Conservation (phyloP, 2,329 filamentous ascomycete species). For the Corinectria fuckeliana region DNA sequence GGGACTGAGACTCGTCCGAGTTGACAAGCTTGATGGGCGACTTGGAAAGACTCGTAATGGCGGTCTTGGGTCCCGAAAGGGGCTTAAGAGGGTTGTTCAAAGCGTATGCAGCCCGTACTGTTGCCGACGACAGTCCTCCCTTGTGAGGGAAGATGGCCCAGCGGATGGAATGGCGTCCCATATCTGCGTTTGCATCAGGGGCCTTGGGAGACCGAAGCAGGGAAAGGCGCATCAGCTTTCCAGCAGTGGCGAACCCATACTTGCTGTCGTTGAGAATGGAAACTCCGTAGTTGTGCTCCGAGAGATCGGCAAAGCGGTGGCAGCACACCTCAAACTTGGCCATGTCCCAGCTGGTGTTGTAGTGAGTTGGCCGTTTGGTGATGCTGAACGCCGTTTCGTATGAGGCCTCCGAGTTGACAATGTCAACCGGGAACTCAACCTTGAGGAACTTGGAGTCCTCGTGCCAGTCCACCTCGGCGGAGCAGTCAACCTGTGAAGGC, state of each 20-base stretch:
- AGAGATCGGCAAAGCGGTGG: constrained; percentile 92
- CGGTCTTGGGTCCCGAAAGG: constrained; percentile 39
- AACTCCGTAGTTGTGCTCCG: constrained; percentile 86
- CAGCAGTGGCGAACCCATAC: constrained; percentile 91
- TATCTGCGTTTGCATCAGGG: constrained; percentile 91
- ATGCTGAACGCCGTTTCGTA: constrained; percentile 97
- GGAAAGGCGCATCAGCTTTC: constrained; percentile 87
- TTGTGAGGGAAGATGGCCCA: constrained; percentile 90
- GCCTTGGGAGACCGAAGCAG: constrained; percentile 89
- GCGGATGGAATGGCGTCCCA: constrained; percentile 85
- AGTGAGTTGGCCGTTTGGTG: constrained; percentile 89
- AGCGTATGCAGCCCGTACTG: constrained; percentile 83
- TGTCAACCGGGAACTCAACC: constrained; percentile 94
- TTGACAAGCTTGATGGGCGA: constrained; percentile 72
- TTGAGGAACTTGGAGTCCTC: constrained; percentile 98
- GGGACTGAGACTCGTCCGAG: constrained; percentile 57
- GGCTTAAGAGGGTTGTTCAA: constrained; percentile 81
- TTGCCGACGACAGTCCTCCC: constrained; percentile 73
- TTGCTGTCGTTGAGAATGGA: constrained; percentile 95
- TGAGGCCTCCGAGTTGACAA: constrained; percentile 88
- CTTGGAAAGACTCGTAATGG: constrained; percentile 36
- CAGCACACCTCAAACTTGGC: constrained; percentile 97
- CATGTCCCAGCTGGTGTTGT: constrained; percentile 98
- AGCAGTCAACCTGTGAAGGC: constrained; percentile 74
- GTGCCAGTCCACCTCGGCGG: constrained; percentile 92